These are phyloP conservation scores for Candolleomyces efflorescens DNA, from an alignment of 768 basidiomycete genomes.

Conservation along the genomic window DNA sequence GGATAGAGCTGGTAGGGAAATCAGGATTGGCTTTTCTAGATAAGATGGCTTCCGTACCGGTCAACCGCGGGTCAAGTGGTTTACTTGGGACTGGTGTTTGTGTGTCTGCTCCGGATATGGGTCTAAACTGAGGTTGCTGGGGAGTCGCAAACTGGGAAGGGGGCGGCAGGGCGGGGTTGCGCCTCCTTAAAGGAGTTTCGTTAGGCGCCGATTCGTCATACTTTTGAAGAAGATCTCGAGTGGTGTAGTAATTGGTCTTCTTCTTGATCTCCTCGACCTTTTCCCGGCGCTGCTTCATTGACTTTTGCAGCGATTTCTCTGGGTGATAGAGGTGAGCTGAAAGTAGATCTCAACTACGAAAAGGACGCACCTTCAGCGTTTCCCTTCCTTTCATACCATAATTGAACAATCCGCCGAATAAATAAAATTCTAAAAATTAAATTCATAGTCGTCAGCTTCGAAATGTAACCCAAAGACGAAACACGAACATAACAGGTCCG, in stretches of 20 bases:
- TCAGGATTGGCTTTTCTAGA: constrained; percentile 1
- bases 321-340: neutral
- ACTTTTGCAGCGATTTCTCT: constrained; percentile 76
- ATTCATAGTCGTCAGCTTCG: neutral
- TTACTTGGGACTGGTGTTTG: constrained; percentile 18
- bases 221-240: constrained; percentile 82
- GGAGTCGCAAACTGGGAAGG: constrained; percentile 27
- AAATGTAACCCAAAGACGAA: neutral
- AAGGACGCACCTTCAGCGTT: constrained; percentile 68
- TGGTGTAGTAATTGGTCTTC: constrained; percentile 94
- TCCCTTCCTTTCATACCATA: constrained; percentile 79
- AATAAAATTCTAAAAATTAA: constrained; percentile 51
- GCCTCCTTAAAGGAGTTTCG: constrained; percentile 40
- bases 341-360: neutral
- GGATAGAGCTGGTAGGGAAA: constrained; percentile 16
- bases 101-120: constrained; percentile 11
- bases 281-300: constrained; percentile 74
- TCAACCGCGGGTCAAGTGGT: constrained; percentile 22
- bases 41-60: constrained; percentile 17
- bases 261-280: constrained; percentile 97
- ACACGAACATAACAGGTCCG: constrained; percentile 75
- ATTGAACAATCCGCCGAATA: constrained; percentile 73
- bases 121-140: constrained; percentile 21
- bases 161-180: constrained; percentile 20
- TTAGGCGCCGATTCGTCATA: constrained; percentile 64